Conservation (phyloP, 2,329 filamentous ascomycete genomes). For the Sphaerostilbella broomeana region DNA sequence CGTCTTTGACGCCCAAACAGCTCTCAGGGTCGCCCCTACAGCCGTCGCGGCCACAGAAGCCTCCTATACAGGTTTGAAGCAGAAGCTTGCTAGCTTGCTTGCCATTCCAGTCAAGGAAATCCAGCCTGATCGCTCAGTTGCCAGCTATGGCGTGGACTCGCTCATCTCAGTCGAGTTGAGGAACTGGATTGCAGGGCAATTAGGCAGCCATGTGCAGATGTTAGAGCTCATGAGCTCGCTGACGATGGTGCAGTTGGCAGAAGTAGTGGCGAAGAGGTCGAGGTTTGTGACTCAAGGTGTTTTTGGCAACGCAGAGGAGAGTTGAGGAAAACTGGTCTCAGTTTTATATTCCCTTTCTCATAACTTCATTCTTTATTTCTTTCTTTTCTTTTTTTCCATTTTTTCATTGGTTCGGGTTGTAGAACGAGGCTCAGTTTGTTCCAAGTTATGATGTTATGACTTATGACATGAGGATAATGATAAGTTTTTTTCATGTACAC, state of each 20-base stretch:
- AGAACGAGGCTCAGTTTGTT: too few relatives aligned
- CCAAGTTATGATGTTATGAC: too few relatives aligned
- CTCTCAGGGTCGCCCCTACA: not conserved
- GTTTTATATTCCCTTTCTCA: not conserved
- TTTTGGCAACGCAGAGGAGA: constrained; percentile 7
- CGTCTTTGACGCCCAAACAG: constrained; percentile 7
- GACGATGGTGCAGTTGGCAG: constrained; percentile 10
- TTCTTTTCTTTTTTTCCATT: not conserved
- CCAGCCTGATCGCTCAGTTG: constrained; percentile 11
- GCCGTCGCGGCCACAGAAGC: constrained; percentile 5
- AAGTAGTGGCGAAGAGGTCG: constrained; percentile 11
- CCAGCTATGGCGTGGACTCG: constrained; percentile 13
- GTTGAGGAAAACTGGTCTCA: not conserved
- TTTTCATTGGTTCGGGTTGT: too few relatives aligned
- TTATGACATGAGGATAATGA: too few relatives aligned
- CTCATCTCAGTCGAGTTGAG: constrained; percentile 12
- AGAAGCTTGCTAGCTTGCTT: constrained; percentile 10
- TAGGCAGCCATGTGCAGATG: constrained; percentile 10
- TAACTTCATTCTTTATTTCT: not conserved
- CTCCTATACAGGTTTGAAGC: constrained; percentile 8
- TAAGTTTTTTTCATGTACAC: too few relatives aligned
- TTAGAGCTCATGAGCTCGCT: constrained; percentile 11
- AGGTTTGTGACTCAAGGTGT: constrained; percentile 5
- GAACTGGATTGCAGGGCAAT: constrained; percentile 10
- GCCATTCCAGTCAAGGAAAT: constrained; percentile 8